phyloP scores from a whole-genome alignment of 768 basidiomycete species.

The Dioszegia hungarica region DNA sequence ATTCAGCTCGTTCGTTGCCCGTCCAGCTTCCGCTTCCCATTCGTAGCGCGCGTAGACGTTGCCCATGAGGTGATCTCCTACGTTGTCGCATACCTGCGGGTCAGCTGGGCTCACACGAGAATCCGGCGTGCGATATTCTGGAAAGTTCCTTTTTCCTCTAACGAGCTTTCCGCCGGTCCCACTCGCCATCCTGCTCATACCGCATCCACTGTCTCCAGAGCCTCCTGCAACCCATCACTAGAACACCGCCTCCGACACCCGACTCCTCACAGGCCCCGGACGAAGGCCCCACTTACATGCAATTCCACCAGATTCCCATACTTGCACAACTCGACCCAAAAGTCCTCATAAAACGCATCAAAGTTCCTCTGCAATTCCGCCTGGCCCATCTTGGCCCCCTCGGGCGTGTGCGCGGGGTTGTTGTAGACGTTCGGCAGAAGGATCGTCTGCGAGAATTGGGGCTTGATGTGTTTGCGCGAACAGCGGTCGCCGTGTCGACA shows the following conservation, averaged over 20 bases:
- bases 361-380: conserved; percentile 56
- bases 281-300: conserved; percentile 66
- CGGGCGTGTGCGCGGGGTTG: conserved; percentile 76
- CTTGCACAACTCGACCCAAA: conserved; percentile 89
- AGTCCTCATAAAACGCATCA: conserved; percentile 61
- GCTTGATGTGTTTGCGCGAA: conserved; percentile 92
- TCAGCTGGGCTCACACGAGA: conserved; percentile 1
- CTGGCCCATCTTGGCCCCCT: conserved; percentile 63
- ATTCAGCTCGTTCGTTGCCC: conserved; percentile 86
- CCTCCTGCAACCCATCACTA: no score
- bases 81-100: conserved; percentile 76
- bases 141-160: no score
- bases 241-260: no score
- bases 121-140: no score
- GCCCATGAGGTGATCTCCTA: conserved; percentile 96
- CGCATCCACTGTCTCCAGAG: no score
- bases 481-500: conserved; percentile 98
- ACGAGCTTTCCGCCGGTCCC: no score
- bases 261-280: no score
- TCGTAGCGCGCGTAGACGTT: conserved; percentile 98
- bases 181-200: no score
- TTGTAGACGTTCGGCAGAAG: conserved; percentile 96
- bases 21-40: conserved; percentile 95
- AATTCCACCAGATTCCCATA: conserved; percentile 93
- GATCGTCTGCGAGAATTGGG: conserved; percentile 95